Base-by-base conservation (phyloP, 2,329 filamentous ascomycete genomes). In the Kalaharituber pfeilii region DNA sequence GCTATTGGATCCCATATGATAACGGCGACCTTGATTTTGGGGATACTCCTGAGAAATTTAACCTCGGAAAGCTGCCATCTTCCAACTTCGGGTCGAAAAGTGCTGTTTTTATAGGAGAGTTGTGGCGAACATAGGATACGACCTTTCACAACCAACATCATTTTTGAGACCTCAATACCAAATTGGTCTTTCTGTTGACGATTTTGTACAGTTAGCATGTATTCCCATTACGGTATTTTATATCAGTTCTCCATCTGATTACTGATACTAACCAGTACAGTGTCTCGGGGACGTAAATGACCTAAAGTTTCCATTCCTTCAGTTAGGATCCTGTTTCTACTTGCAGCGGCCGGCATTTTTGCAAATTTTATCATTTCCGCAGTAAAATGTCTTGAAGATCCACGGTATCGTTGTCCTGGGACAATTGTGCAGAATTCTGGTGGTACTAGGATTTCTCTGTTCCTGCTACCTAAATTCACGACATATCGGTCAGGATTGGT, bases 291-390 rank as follows among this genome's bases (percentile, higher is more conserved):
- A n/a, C n/a, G n/a, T n/a, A n/a, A 52, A 26, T 26, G 30, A 1
- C 75, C 75, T 22, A 89, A 71, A 4, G 78, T 69, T 18, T 69
- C 58, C 24, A 78, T 73, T 2, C 77, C 82, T 7, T 73, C 72
- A 0, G 66, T 72, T 1, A 75, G 72, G 61, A 91, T 82, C 0
- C 80, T 82, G 1, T 72, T 64, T 0, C 80, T 83, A 59, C 89
- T 93, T 5, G 74, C 69, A 1, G 73, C 72, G 0, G 85, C 84
- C 0, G 69, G 69, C 3, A 82, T 75, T 54, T 82, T 84, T 1
- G 86, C 82, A 64, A 86, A 85, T 0, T 69, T 69, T 47, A 89
- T 78, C 84, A 91, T 88, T 63, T 89, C 82, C 0, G 71, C 66
- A 0, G 73, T 70, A 9, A 36, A n/a, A 36, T 9, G n/a, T 0